phyloP scores from a whole-genome alignment of 495 filamentous ascomycete genomes.

The Amphirosellinia nigrospora region DNA sequence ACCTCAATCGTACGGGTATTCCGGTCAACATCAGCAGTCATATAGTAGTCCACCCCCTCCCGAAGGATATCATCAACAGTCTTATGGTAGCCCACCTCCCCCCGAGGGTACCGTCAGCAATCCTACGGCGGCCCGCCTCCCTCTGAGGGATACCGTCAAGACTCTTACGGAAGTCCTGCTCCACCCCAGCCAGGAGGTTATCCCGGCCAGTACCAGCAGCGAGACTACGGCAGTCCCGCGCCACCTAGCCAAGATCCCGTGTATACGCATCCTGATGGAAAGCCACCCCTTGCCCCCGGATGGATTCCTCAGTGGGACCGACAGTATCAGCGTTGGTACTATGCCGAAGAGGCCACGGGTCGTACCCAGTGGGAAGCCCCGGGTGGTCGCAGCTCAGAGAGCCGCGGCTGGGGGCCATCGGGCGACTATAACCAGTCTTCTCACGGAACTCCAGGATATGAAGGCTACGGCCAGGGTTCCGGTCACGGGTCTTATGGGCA shows the following conservation, averaged over 20 bases:
- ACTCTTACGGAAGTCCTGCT: constrained; percentile 23
- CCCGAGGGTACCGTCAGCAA: constrained; percentile 11
- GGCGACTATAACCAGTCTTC: constrained; percentile 29
- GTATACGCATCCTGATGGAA: constrained; percentile 51
- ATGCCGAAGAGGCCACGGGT: constrained; percentile 63
- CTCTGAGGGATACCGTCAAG: constrained; percentile 13
- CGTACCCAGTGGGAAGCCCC: constrained; percentile 67
- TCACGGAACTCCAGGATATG: constrained; percentile 28
- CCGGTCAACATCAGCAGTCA: constrained; percentile 17
- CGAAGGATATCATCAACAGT: constrained; percentile 13
- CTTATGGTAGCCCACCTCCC: constrained; percentile 16
- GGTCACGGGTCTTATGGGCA: neutral
- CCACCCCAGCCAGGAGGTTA: constrained; percentile 33
- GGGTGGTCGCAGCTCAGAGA: constrained; percentile 26
- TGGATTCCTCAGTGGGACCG: constrained; percentile 68
- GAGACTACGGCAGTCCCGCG: constrained; percentile 38
- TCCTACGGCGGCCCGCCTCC: constrained; percentile 18
- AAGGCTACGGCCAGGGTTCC: neutral
- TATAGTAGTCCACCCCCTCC: neutral
- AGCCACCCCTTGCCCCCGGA: constrained; percentile 61
- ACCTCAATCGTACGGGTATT: constrained; percentile 21
- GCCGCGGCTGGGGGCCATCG: constrained; percentile 17
- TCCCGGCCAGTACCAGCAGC: constrained; percentile 32
- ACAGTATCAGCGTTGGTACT: constrained; percentile 63
- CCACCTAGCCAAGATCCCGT: constrained; percentile 30